Evolutionary conservation across 140 eudicot genomes (phyloP).

Genomic region (Erigeron philadelphicus): DNA sequence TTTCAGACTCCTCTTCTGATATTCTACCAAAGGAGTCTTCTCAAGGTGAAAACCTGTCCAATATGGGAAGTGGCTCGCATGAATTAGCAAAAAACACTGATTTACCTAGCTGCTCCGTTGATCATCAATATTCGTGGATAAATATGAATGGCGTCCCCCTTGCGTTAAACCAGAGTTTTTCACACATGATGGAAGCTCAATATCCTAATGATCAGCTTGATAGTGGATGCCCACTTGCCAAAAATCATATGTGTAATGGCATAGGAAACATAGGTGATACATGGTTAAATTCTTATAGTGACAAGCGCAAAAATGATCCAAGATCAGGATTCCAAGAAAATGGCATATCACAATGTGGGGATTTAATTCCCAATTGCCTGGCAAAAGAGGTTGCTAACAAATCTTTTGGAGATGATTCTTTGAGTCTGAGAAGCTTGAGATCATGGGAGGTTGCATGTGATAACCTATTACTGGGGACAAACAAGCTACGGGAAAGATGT

Average conservation of each 20-base stretch:
- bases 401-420: background rate
- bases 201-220: constrained; percentile 17
- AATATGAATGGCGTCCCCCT: background rate
- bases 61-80: constrained; percentile 22
- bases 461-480: constrained; percentile 43
- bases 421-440: constrained; percentile 31
- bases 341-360: background rate
- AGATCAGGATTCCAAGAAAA: background rate
- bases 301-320: constrained; percentile 8
- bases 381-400: background rate
- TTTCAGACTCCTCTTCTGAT: constrained; percentile 30
- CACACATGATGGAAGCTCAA: constrained; percentile 30
- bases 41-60: constrained; percentile 27
- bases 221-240: constrained; percentile 25
- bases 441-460: constrained; percentile 43
- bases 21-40: constrained; percentile 25
- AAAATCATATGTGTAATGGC: constrained; percentile 20
- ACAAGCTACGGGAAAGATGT: constrained; percentile 38
- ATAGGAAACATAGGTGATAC: constrained; percentile 13
- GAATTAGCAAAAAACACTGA: constrained; percentile 18
- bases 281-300: background rate
- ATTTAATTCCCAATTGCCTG: background rate
- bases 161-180: constrained; percentile 22
- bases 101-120: constrained; percentile 10
- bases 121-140: constrained; percentile 16